phyloP scores from a whole-genome alignment of 2,329 filamentous ascomycete genomes.

The Periglandula ipomoeae region DNA sequence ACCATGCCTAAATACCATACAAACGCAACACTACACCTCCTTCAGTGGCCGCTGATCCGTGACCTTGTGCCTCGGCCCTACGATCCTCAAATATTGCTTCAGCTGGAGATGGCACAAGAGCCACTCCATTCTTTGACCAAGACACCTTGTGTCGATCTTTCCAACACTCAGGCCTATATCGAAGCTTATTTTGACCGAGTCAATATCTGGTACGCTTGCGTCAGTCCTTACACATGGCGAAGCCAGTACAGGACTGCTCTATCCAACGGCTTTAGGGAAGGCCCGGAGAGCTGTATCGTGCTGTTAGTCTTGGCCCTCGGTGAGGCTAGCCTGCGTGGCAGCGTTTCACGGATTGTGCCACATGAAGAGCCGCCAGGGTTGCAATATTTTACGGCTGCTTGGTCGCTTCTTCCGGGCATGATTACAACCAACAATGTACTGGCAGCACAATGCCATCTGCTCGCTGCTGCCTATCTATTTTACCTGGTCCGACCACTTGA shows the following conservation, averaged over 20 bases:
- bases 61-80: slow-evolving; percentile 69
- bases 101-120: slow-evolving; percentile 71
- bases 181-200: slow-evolving; percentile 74
- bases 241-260: slow-evolving; percentile 67
- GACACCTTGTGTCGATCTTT: slow-evolving; percentile 58
- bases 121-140: slow-evolving; percentile 61
- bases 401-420: slow-evolving; percentile 66
- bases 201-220: slow-evolving; percentile 79
- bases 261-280: slow-evolving; percentile 66
- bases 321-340: slow-evolving; percentile 65
- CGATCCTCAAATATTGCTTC: slow-evolving; percentile 71
- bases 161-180: slow-evolving; percentile 65
- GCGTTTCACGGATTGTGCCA: slow-evolving; percentile 62
- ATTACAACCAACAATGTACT: slow-evolving; percentile 74
- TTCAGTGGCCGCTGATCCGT: slow-evolving; percentile 74
- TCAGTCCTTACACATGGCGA: slow-evolving; percentile 74
- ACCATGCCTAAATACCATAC: slow-evolving; percentile 82
- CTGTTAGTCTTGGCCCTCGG: slow-evolving; percentile 69
- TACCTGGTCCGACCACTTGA: slow-evolving; percentile 75
- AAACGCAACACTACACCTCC: slow-evolving; percentile 66
- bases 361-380: slow-evolving; percentile 66
- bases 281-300: slow-evolving; percentile 74
- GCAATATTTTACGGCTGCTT: slow-evolving; percentile 72
- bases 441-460: slow-evolving; percentile 70
- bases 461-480: slow-evolving; percentile 74